A percentile compares a stretch with the other conserved stretches of the same genome.
These are phyloP conservation scores for Dalbergia cultrata DNA, from an alignment of 306 rosid genomes.

Conservation along the genomic window DNA sequence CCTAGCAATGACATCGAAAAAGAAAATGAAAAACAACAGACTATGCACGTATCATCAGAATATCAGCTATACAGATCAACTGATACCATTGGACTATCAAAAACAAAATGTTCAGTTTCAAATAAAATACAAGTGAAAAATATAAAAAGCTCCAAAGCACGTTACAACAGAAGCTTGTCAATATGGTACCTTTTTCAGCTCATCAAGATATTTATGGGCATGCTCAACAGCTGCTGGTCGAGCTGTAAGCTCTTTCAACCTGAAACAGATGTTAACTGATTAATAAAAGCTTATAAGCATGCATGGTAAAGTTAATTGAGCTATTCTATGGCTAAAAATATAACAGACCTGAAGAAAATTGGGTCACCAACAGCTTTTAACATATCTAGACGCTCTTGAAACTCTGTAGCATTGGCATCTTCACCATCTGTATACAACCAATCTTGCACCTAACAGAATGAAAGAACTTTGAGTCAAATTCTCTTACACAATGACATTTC, in stretches of 20 bases:
- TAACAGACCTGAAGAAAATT: conserved; percentile 79
- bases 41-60: neutral
- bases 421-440: conserved; percentile 98
- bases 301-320: conserved; percentile 12
- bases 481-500: neutral
- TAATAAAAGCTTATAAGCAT: conserved; percentile 44
- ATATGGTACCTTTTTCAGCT: conserved; percentile 74
- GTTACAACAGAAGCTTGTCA: conserved; percentile 13
- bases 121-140: neutral
- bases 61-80: conserved; percentile 12
- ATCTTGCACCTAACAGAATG: conserved; percentile 81
- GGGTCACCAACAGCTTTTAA: conserved; percentile 87
- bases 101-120: neutral
- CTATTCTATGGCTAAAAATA: conserved; percentile 35
- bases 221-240: conserved; percentile 75
- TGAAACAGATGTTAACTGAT: conserved; percentile 51
- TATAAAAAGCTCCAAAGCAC: conserved; percentile 19
- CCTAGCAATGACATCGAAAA: neutral
- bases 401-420: conserved; percentile 93
- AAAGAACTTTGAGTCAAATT: conserved; percentile 40
- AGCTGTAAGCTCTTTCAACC: conserved; percentile 90
- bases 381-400: conserved; percentile 75
- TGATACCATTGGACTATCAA: neutral
- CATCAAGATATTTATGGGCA: conserved; percentile 72
- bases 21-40: neutral